Evolutionary conservation across 2,329 filamentous ascomycete species (phyloP).

Genomic region (Phoma herbarum): DNA sequence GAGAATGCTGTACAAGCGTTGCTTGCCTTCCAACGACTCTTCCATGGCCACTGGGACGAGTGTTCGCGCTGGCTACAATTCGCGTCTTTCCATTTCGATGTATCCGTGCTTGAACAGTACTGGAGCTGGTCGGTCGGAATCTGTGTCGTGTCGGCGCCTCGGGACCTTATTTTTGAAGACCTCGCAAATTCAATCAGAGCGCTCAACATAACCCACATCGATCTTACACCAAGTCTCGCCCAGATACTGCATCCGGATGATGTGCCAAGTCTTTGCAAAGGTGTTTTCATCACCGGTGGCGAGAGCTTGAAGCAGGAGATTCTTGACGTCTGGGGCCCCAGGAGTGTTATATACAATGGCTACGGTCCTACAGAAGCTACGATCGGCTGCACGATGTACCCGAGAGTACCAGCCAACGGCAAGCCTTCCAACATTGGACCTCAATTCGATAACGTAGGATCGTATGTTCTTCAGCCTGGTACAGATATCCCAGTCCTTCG

Average conservation of each 20-base stretch:
- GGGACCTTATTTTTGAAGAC: slow-evolving; percentile 87
- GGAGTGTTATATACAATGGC: slow-evolving; percentile 86
- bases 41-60: slow-evolving; percentile 75
- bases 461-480: slow-evolving; percentile 76
- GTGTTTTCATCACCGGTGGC: slow-evolving; percentile 93
- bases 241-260: slow-evolving; percentile 80
- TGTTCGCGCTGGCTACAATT: slow-evolving; percentile 89
- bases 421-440: slow-evolving; percentile 87
- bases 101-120: slow-evolving; percentile 91
- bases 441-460: slow-evolving; percentile 87
- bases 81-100: slow-evolving; percentile 93
- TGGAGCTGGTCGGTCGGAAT: slow-evolving; percentile 96
- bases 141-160: slow-evolving; percentile 79
- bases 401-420: slow-evolving; percentile 78
- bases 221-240: slow-evolving; percentile 88
- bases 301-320: slow-evolving; percentile 91
- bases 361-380: slow-evolving; percentile 92
- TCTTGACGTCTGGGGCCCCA: slow-evolving; percentile 81
- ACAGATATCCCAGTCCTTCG: slow-evolving; percentile 76
- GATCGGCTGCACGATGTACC: slow-evolving; percentile 90
- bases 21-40: slow-evolving; percentile 83
- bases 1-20: slow-evolving; percentile 90
- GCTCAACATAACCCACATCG: slow-evolving; percentile 85
- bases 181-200: slow-evolving; percentile 75
- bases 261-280: slow-evolving; percentile 78